A percentile compares a stretch with the other conserved stretches of the same genome.
phyloP scores from a whole-genome alignment of 1,284 basidiomycete species.

The Apiotrichum siamense region DNA sequence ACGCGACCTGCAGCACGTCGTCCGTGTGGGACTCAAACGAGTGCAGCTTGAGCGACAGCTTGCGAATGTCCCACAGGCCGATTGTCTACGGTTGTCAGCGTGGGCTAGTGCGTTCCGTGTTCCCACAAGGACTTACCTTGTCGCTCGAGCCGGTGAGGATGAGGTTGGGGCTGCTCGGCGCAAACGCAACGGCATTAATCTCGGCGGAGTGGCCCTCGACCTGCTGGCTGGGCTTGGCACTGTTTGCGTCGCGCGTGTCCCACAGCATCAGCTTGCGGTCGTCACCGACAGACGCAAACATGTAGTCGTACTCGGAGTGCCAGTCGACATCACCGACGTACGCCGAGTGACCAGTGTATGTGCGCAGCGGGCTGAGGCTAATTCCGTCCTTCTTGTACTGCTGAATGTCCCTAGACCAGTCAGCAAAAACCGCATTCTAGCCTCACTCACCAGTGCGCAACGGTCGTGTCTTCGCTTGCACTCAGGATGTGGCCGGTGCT shows the following conservation, averaged over 20 bases:
- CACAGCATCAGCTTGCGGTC: slow-evolving; percentile 94
- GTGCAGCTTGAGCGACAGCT: slow-evolving; percentile 74
- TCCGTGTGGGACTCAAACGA: slow-evolving; percentile 89
- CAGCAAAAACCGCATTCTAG: slow-evolving; percentile 32
- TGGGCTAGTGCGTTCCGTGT: neutral
- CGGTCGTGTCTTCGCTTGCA: slow-evolving; percentile 91
- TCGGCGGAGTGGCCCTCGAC: slow-evolving; percentile 84
- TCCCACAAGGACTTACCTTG: slow-evolving; percentile 50
- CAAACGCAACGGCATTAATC: slow-evolving; percentile 86
- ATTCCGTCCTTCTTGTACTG: slow-evolving; percentile 75
- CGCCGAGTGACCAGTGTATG: slow-evolving; percentile 81
- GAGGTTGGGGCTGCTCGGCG: slow-evolving; percentile 74
- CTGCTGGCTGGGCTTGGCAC: slow-evolving; percentile 63
- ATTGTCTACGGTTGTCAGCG: slow-evolving; percentile 55
- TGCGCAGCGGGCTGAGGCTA: slow-evolving; percentile 69
- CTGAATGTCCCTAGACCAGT: slow-evolving; percentile 91
- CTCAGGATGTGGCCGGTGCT: slow-evolving; percentile 80
- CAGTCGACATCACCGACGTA: slow-evolving; percentile 96
- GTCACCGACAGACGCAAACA: slow-evolving; percentile 96
- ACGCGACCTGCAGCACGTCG: slow-evolving; percentile 87
- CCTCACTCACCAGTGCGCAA: slow-evolving; percentile 87
- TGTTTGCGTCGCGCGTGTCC: slow-evolving; percentile 69
- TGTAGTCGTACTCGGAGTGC: slow-evolving; percentile 75
- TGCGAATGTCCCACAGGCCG: slow-evolving; percentile 81
- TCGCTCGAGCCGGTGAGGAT: slow-evolving; percentile 90